Percentiles rank a stretch among this genome's conserved stretches.
Evolutionary conservation across 1,284 basidiomycete species (phyloP).

Genomic region (Thecaphora frezii): DNA sequence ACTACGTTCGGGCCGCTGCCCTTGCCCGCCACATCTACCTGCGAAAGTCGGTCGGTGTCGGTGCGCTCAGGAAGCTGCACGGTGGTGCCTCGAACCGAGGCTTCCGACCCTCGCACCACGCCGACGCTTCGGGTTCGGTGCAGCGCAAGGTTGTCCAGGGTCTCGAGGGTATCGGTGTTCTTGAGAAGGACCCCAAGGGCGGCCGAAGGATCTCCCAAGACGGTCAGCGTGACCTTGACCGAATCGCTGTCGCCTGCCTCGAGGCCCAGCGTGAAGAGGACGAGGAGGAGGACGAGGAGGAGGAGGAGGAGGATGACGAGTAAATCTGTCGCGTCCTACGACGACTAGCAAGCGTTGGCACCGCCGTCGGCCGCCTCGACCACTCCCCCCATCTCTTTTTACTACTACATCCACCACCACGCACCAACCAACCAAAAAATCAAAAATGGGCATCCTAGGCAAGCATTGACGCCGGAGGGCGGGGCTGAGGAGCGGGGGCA

Average conservation of each 20-base stretch:
- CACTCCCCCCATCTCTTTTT: no score
- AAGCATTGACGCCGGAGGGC: no score
- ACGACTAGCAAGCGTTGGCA: background rate
- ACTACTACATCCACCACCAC: no score
- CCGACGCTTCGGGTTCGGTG: conserved; percentile 73
- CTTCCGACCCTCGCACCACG: conserved; percentile 92
- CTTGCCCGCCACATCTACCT: conserved; percentile 99
- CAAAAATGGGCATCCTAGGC: no score
- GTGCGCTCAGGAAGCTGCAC: conserved; percentile 93
- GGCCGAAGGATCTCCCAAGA: conserved; percentile 95
- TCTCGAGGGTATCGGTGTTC: conserved; percentile 96
- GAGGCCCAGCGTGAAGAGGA: conserved; percentile 82
- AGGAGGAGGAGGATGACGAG: conserved; percentile 66
- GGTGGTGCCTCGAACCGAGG: conserved; percentile 85
- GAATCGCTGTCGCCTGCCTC: conserved; percentile 93
- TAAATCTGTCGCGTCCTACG: no score
- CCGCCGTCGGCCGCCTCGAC: no score
- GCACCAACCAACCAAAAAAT: no score
- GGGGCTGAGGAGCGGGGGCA: no score
- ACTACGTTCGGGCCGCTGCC: conserved; percentile 97
- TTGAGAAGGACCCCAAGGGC: conserved; percentile 87
- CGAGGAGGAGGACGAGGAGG: conserved; percentile 84
- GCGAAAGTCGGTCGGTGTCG: conserved; percentile 96
- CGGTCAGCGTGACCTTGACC: conserved; percentile 94
- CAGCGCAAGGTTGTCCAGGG: conserved; percentile 77